These are phyloP conservation scores for Kwoniella shandongensis DNA, from an alignment of 768 basidiomycete genomes.

Conservation along the genomic window DNA sequence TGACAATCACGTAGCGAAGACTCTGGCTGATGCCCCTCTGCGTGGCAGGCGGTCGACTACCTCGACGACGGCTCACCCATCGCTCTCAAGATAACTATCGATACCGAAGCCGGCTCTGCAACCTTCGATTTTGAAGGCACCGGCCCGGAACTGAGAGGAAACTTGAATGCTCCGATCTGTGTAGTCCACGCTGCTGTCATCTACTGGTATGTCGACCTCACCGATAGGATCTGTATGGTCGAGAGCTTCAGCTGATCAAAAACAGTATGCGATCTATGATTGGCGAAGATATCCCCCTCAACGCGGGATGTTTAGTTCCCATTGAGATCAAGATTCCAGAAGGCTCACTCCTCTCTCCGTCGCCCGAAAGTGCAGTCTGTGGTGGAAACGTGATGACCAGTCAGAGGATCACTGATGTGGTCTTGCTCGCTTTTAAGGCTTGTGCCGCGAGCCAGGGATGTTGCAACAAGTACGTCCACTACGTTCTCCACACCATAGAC, in stretches of 20 bases:
- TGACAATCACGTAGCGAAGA: slow-evolving; percentile 43
- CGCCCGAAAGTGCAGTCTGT: slow-evolving; percentile 79
- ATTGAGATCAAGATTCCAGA: slow-evolving; percentile 70
- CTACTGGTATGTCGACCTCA: slow-evolving; percentile 32
- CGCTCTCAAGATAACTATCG: slow-evolving; percentile 69
- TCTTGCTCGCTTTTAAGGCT: slow-evolving; percentile 86
- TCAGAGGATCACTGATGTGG: slow-evolving; percentile 89
- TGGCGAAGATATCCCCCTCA: slow-evolving; percentile 45
- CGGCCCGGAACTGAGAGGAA: slow-evolving; percentile 22
- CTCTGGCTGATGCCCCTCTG: slow-evolving; percentile 65
- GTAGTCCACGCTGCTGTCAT: slow-evolving; percentile 46
- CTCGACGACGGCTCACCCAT: slow-evolving; percentile 53
- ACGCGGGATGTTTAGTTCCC: slow-evolving; percentile 40
- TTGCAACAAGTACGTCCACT: slow-evolving; percentile 83
- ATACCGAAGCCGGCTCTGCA: slow-evolving; percentile 72
- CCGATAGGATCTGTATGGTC: no score
- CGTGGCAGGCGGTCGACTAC: slow-evolving; percentile 67
- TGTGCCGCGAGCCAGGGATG: slow-evolving; percentile 85
- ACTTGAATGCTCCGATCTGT: slow-evolving; percentile 46
- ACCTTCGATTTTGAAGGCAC: slow-evolving; percentile 71
- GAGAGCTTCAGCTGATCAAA: not conserved
- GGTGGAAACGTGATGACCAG: slow-evolving; percentile 23
- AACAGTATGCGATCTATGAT: slow-evolving; percentile 34
- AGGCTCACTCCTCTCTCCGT: slow-evolving; percentile 75
- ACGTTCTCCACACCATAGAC: no score